Evolutionary conservation across 2,329 filamentous ascomycete genomes (phyloP).

Genomic region (Fusarium tupiense): DNA sequence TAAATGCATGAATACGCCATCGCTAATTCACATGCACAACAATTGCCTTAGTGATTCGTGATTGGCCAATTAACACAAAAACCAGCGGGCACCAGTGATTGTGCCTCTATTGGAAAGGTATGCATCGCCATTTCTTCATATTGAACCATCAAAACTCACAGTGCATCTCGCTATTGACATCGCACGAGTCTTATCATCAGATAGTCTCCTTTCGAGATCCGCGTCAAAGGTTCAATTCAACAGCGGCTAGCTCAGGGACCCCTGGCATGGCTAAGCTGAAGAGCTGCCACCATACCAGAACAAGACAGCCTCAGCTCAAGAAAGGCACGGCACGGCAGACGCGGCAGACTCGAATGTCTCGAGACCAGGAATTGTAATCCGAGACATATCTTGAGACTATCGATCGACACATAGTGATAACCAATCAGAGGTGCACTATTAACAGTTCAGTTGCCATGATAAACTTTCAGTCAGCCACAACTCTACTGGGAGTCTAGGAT

Average conservation of each 20-base stretch:
- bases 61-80: background rate
- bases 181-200: background rate
- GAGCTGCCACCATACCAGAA: background rate
- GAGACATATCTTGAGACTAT: background rate
- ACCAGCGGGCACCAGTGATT: background rate
- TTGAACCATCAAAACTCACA: background rate
- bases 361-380: background rate
- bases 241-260: background rate
- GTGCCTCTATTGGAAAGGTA: background rate
- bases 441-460: background rate
- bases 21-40: background rate
- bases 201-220: background rate
- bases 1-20: background rate
- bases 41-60: too few species aligned
- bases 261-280: background rate
- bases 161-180: background rate
- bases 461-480: slow-evolving; percentile 26
- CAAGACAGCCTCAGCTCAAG: background rate
- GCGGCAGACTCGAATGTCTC: background rate
- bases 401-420: background rate
- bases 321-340: background rate
- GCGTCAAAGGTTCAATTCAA: background rate
- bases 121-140: background rate
- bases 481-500: background rate
- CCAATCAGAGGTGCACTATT: slow-evolving; percentile 6